Conservation (phyloP, 2,329 filamentous ascomycete species). For the Aspergillus pseudoterreus region DNA sequence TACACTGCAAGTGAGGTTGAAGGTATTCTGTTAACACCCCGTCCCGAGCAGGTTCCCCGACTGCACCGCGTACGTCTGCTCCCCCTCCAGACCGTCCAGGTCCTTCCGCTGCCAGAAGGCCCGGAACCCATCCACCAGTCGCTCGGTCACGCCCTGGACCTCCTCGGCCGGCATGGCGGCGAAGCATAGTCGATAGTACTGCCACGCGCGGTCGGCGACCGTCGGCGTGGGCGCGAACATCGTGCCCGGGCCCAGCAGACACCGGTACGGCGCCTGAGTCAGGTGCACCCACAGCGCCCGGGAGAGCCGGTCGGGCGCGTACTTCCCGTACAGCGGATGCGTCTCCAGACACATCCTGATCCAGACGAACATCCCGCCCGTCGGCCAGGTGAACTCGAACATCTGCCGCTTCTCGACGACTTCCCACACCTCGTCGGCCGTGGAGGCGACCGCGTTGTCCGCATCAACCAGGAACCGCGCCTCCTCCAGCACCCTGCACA, state of each 20-base stretch:
- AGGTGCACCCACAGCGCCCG: conserved; percentile 68
- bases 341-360: conserved; percentile 65
- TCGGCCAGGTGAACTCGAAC: conserved; percentile 73
- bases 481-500: conserved; percentile 71
- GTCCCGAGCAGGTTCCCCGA: conserved; percentile 14
- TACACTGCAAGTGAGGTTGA: too few relatives aligned
- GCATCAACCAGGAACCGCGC: conserved; percentile 64
- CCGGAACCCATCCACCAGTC: conserved; percentile 66
- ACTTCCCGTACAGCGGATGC: conserved; percentile 64
- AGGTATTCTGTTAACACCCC: conserved; percentile 9
- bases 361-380: conserved; percentile 93
- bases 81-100: conserved; percentile 25
- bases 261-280: conserved; percentile 64
- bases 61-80: conserved; percentile 12
- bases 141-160: conserved; percentile 57
- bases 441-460: conserved; percentile 38
- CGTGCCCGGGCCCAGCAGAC: conserved; percentile 66
- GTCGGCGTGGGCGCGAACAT: conserved; percentile 69
- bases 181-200: conserved; percentile 77
- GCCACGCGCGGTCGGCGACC: conserved; percentile 61
- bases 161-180: conserved; percentile 74
- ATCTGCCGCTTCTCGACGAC: conserved; percentile 71
- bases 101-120: conserved; percentile 75
- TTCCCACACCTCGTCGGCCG: conserved; percentile 63
- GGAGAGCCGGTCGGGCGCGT: conserved; percentile 56